Base-by-base conservation (phyloP, 2,329 filamentous ascomycete species). In the Lachnellula willkommii region DNA sequence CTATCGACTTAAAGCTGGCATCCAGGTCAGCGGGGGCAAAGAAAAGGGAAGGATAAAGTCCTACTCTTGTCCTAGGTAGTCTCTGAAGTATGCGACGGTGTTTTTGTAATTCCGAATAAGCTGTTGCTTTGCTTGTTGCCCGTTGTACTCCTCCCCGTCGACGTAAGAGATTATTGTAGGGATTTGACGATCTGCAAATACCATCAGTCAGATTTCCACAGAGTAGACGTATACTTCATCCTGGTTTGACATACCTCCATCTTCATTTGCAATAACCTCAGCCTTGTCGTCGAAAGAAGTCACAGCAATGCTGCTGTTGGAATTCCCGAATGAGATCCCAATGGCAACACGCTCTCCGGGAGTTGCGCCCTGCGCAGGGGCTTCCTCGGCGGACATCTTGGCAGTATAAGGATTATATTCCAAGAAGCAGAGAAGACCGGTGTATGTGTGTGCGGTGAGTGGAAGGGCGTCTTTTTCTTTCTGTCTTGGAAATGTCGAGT, bases 251-350 rank as follows among this genome's bases (percentile, higher is more conserved):
- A 70, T 72, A 91, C 90, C 90, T 80, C 94, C 94, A 71, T 97
- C 94, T 78, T 97, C 94, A 77, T 99, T 97, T 70, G 94, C 94
- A 76, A 99, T 97, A 62, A 99, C 93, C 73, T 96, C 90, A 63
- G 91, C 87, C 79, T 95, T 95, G 75, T 95, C 93, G 70, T 97
- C 93, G 60, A 87, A 83, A 47, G 91, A 95, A 72, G 92, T 95
- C 72, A 86, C 91, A 67, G 93, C 93, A 76, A 99, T 96, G 59
- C 91, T 96, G 78, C 90, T 95, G 85, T 96, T 95, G 60, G 91
- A 92, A 79, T 97, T 99, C 76, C 94, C 94, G 79, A 97, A 96
- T 65, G 92, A 89, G 71, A 99, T 91, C 73, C 94, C 94, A 75
- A 99, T 97, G 71, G 88, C 90, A 68, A 80, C 78, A 67, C 83